These are phyloP conservation scores for Solanum raphanifolium DNA, from an alignment of 257 asterid genomes.

Conservation along the genomic window DNA sequence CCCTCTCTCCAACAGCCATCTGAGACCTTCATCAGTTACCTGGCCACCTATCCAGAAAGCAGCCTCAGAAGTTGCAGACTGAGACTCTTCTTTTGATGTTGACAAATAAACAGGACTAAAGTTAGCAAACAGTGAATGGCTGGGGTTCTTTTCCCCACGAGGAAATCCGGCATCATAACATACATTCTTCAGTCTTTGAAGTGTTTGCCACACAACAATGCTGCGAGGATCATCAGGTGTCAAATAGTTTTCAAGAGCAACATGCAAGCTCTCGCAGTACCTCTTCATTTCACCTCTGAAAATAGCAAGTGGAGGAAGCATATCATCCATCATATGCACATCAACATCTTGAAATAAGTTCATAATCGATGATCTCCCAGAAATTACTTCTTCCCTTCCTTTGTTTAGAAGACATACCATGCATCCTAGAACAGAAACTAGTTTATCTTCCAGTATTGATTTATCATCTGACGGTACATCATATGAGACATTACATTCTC, in stretches of 20 bases:
- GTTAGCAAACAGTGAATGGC: slow-evolving; percentile 77
- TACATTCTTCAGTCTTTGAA: slow-evolving; percentile 77
- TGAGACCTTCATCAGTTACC: slow-evolving; percentile 85
- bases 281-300: slow-evolving; percentile 97
- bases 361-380: slow-evolving; percentile 66
- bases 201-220: slow-evolving; percentile 74
- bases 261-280: slow-evolving; percentile 93
- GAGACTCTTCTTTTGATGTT: slow-evolving; percentile 33
- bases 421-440: slow-evolving; percentile 96
- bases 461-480: slow-evolving; percentile 81
- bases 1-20: slow-evolving; percentile 75
- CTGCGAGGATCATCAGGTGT: slow-evolving; percentile 75
- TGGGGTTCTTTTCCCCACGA: slow-evolving; percentile 58
- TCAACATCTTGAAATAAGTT: slow-evolving; percentile 54
- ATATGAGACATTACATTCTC: slow-evolving; percentile 85
- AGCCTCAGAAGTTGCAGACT: slow-evolving; percentile 32
- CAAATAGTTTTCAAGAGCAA: slow-evolving; percentile 76
- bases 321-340: slow-evolving; percentile 43
- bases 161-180: slow-evolving; percentile 93
- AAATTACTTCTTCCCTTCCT: slow-evolving; percentile 88
- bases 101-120: slow-evolving; percentile 65
- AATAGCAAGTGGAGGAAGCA: slow-evolving; percentile 77
- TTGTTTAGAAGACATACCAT: slow-evolving; percentile 89
- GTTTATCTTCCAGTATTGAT: slow-evolving; percentile 72
- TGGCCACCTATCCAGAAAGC: slow-evolving; percentile 94